phyloP scores from a whole-genome alignment of 2,329 filamentous ascomycete species.

The Simplicillium aogashimaense region DNA sequence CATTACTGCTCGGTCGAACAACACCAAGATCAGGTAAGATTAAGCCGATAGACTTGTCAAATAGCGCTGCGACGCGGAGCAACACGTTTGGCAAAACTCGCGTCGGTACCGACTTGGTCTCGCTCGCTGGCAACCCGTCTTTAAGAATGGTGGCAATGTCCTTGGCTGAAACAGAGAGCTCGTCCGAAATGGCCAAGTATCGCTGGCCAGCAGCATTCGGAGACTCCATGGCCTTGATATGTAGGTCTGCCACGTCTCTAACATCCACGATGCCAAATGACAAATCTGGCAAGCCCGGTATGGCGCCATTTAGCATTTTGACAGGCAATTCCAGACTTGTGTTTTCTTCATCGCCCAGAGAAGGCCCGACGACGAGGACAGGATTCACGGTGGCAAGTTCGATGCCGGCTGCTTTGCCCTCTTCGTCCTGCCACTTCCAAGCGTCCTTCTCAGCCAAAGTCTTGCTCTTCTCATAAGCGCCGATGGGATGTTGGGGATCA shows the following conservation, averaged over 20 bases:
- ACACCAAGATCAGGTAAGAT: conserved; percentile 3
- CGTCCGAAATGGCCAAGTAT: conserved; percentile 5
- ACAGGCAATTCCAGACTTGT: conserved; percentile 14
- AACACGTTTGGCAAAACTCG: background rate
- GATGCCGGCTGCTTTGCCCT: background rate
- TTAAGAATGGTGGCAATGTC: conserved; percentile 1
- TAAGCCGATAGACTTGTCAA: conserved; percentile 1
- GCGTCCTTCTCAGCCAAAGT: conserved; percentile 8
- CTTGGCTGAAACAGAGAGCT: background rate
- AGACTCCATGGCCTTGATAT: conserved; percentile 4
- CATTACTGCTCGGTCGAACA: conserved; percentile 1
- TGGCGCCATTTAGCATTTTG: conserved; percentile 13
- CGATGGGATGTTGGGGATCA: background rate
- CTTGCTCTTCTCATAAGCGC: conserved; percentile 7
- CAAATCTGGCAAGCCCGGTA: conserved; percentile 15
- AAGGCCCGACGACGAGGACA: conserved; percentile 8
- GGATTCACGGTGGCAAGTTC: conserved; percentile 8
- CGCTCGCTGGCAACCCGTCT: background rate
- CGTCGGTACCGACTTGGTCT: conserved; percentile 1
- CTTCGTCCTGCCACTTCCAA: conserved; percentile 9
- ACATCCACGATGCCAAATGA: conserved; percentile 13
- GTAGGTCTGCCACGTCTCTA: conserved; percentile 11
- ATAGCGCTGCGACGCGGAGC: background rate
- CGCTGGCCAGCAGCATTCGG: conserved; percentile 3
- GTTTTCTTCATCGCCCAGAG: conserved; percentile 4